These are phyloP conservation scores for Centaurea solstitialis DNA, from an alignment of 129 eudicot species.

Conservation along the genomic window DNA sequence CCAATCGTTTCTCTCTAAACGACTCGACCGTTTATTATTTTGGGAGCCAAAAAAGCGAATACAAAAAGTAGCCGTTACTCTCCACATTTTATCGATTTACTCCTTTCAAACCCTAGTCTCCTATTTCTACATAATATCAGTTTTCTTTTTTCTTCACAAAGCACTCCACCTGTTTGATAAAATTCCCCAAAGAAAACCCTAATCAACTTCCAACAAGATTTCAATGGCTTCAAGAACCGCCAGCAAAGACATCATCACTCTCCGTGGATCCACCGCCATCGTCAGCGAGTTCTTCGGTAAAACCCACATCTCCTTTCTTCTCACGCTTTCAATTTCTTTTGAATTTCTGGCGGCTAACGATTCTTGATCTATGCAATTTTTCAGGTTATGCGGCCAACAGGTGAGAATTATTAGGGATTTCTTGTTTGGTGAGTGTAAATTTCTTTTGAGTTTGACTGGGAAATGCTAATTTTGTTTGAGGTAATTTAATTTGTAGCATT, in stretches of 20 bases:
- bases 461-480: background rate
- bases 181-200: constrained; percentile 11
- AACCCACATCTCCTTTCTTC: background rate
- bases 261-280: constrained; percentile 92
- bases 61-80: constrained; percentile 55
- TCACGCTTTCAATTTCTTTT: background rate
- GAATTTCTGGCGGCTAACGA: background rate
- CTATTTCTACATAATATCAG: constrained; percentile 9
- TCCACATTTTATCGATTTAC: constrained; percentile 19
- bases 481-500: constrained; percentile 49
- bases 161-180: constrained; percentile 24
- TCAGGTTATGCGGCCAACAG: constrained; percentile 98
- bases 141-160: no score
- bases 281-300: constrained; percentile 92
- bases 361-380: constrained; percentile 17
- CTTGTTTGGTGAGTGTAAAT: background rate
- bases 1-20: constrained; percentile 4
- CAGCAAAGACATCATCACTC: constrained; percentile 86
- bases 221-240: constrained; percentile 75
- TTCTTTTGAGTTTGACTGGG: constrained; percentile 4
- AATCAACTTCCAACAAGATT: background rate
- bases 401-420: constrained; percentile 34
- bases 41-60: constrained; percentile 18
- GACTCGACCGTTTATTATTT: constrained; percentile 33
- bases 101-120: constrained; percentile 25